Percentiles rank a stretch among this genome's conserved stretches.
Evolutionary conservation across 768 basidiomycete species (phyloP).

Genomic region (Lyophyllum shimeji): DNA sequence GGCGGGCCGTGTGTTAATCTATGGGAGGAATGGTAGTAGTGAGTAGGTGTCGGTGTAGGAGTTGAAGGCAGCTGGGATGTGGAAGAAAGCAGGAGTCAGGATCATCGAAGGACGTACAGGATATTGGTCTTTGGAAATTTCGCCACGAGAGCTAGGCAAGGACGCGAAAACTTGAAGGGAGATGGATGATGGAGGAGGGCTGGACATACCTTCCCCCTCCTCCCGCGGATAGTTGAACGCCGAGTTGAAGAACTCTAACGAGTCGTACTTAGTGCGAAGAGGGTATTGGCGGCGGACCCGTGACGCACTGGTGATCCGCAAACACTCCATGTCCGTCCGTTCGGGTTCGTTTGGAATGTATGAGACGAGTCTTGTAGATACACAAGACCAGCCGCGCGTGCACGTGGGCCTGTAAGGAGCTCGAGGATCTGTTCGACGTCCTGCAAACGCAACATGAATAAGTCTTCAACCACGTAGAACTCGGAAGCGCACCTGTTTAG

Average conservation of each 20-base stretch:
- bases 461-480: background rate
- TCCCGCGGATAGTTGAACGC: slow-evolving; percentile 50
- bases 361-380: slow-evolving; percentile 56
- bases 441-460: background rate
- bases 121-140: slow-evolving; percentile 20
- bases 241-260: slow-evolving; percentile 39
- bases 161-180: background rate
- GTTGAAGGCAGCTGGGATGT: background rate
- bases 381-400: slow-evolving; percentile 41
- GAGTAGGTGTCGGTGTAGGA: background rate
- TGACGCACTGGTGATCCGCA: slow-evolving; percentile 65
- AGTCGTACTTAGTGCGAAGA: background rate
- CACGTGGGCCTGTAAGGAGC: slow-evolving; percentile 32
- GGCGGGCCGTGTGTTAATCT: slow-evolving; percentile 9
- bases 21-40: background rate
- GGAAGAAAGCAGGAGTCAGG: background rate
- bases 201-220: slow-evolving; percentile 31
- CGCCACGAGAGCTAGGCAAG: slow-evolving; percentile 1
- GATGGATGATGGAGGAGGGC: background rate
- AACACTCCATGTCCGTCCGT: slow-evolving; percentile 53
- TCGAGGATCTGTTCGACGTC: slow-evolving; percentile 23
- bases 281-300: background rate
- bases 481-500: slow-evolving; percentile 27
- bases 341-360: slow-evolving; percentile 34
- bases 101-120: slow-evolving; percentile 1